Conservation (phyloP, 139 green algal genomes). For the Picochlorum sp. region DNA sequence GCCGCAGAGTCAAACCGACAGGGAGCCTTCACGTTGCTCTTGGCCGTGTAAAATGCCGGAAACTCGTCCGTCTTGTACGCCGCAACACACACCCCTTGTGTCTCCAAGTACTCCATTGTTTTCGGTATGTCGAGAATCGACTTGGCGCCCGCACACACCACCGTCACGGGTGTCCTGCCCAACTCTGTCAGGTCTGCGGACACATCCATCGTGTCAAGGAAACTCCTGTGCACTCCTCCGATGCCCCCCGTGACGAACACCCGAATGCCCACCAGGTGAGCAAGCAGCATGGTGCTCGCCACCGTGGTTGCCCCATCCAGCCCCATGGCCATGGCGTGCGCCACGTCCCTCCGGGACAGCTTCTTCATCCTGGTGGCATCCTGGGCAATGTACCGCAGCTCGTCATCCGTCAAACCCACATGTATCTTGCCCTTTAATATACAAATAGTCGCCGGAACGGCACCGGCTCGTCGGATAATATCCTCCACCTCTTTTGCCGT, state of each 20-base stretch:
- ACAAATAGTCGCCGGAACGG: conserved; percentile 88
- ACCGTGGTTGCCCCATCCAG: conserved; percentile 90
- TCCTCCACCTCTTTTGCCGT: conserved; percentile 81
- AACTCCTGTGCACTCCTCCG: conserved; percentile 73
- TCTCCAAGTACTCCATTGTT: conserved; percentile 92
- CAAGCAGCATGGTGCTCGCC: conserved; percentile 86
- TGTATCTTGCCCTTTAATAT: conserved; percentile 66
- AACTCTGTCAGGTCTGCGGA: conserved; percentile 85
- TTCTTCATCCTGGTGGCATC: conserved; percentile 56
- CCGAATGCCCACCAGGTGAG: conserved; percentile 63
- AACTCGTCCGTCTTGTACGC: conserved; percentile 78
- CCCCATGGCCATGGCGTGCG: conserved; percentile 45
- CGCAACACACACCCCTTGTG: conserved; percentile 84
- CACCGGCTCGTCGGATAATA: conserved; percentile 55
- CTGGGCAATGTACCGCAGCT: conserved; percentile 34
- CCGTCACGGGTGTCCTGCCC: conserved; percentile 73
- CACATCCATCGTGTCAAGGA: conserved; percentile 77
- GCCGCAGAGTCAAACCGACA: conserved; percentile 42
- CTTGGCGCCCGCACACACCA: conserved; percentile 96
- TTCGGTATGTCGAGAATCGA: conserved; percentile 91
- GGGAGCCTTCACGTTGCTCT: conserved; percentile 58
- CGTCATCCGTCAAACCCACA: conserved; percentile 45
- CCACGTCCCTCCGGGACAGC: conserved; percentile 75
- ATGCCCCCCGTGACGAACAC: conserved; percentile 79
- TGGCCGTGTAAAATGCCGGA: conserved; percentile 87